Base-by-base conservation (phyloP, 805 yeast genomes). In the Starmerella kuoi region DNA sequence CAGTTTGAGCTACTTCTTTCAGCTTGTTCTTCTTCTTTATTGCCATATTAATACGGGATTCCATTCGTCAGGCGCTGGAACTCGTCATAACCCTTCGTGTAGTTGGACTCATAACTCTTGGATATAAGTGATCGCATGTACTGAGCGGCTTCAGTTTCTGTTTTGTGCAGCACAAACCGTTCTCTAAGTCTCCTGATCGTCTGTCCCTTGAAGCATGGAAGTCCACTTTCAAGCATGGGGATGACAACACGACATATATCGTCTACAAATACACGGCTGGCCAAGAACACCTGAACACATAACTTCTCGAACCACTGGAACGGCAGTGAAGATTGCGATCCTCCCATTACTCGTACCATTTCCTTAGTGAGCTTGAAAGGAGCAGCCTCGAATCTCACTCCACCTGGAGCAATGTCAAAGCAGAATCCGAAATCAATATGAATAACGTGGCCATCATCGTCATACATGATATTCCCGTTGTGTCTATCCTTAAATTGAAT, bases 341-440 rank as follows among this genome's bases (percentile, higher is more conserved):
- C 97, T n/a, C 98, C 98, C 79, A 91, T 76, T 1, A 91, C 96
- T 58, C 76, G 73, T 4, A 91, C 81, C 98, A 93, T 91, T 57
- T 91, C 99, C 54, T 79, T 82, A 3, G 98, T 91, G 50, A 91
- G 72, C 59, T 91, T 91, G 69, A 91, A 91, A 11, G 98, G 97
- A 1, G 94, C 95, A n/a, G 85, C 94, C 56, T 91, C 99, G 59
- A 91, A 93, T 56, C 79, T 84, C 37, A 91, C 96, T 27, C 98
- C 98, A 51, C 99, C 99, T 8, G 99, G 99, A 26, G 84, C 96
- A 61, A 91, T 91, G 64, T 91, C 99, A 60, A 91, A 93, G 55
- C 95, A 87, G 70, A 91, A 91, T 3, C 99, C 99, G 65, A 91
- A 91, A 64, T 91, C 99, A 61, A 93, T 84, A 62, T 91, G 99